Base-by-base conservation (phyloP, 441 rosid genomes). In the Adansonia rubrostipa region DNA sequence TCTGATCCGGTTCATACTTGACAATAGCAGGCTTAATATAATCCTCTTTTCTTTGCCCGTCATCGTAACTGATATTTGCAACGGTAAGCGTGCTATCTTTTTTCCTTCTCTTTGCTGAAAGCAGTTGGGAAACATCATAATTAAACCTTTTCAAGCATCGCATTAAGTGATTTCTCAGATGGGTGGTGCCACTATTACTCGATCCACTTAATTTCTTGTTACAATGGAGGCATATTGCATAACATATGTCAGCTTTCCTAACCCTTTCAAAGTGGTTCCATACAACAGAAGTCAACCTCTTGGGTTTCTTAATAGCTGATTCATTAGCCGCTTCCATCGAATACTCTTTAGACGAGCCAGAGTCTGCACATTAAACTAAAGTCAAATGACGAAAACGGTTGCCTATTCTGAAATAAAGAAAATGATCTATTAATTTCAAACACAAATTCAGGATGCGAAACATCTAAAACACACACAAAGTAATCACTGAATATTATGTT, bases 221-320 rank as follows among this genome's bases (percentile, higher is more conserved):
- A 71, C 99, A 96, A 56, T 93, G 98, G 54, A 90, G 83, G 71
- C 99, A 96, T 36, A 96, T 89, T 76, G 98, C 99, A 84, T 93
- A 91, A 76, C 97, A 96, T 17, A 90, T 84, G 79, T 95, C 99
- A 50, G 93, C 97, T 80, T 93, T 96, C 77, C 92, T 88, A 73
- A 96, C 88, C 82, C 97, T 89, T 84, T 96, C 97, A 76, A 93
- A 93, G 91, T 96, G 97, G 83, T 96, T 90, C 99, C 99, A 96
- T 7, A 96, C 99, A 60, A 96, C 88, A 80, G 98, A 96, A 53
- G 99, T 58, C 11, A 58, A 58, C 62, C 62, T 58, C 62, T 58
- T 58, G 2, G 62, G 62, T 58, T 58, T 58, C 28, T 8, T 58
- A 19, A 58, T 58, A 20, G 20, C 62, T 19, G 62, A 17, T 58